phyloP scores from a whole-genome alignment of 176 grass and related monocot species.

The Carex kokanica region DNA sequence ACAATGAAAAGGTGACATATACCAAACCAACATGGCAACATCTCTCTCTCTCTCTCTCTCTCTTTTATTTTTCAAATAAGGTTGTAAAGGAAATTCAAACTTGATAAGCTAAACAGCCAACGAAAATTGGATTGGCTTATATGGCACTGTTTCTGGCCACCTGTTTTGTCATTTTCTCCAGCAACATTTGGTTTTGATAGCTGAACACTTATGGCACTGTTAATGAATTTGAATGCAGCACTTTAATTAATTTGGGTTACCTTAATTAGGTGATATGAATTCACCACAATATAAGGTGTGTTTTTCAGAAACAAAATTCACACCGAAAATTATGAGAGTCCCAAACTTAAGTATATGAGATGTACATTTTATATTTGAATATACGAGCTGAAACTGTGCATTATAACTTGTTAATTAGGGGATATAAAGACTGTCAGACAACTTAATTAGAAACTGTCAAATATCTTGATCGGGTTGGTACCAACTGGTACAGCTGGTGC shows the following conservation, averaged over 20 bases:
- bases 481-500: slow-evolving; percentile 14
- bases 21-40: slow-evolving; percentile 13
- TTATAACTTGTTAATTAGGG: background rate
- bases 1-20: slow-evolving; percentile 31
- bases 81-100: background rate
- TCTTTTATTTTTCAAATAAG: background rate
- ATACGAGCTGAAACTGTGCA: background rate
- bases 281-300: background rate
- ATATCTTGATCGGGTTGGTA: slow-evolving; percentile 6
- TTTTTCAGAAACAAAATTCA: too few relatives aligned
- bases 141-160: slow-evolving; percentile 1
- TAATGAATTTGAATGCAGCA: background rate
- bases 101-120: slow-evolving; percentile 24
- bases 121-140: slow-evolving; percentile 15
- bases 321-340: background rate
- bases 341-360: background rate
- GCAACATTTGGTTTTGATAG: background rate
- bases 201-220: background rate
- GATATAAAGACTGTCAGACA: background rate
- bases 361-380: background rate
- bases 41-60: background rate
- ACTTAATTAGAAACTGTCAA: background rate
- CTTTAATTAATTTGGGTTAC: background rate
- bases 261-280: too few relatives aligned
- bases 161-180: background rate